Evolutionary conservation across 371 early-diverging fungal genomes (phyloP).

Genomic region (Funneliformis caledonium): DNA sequence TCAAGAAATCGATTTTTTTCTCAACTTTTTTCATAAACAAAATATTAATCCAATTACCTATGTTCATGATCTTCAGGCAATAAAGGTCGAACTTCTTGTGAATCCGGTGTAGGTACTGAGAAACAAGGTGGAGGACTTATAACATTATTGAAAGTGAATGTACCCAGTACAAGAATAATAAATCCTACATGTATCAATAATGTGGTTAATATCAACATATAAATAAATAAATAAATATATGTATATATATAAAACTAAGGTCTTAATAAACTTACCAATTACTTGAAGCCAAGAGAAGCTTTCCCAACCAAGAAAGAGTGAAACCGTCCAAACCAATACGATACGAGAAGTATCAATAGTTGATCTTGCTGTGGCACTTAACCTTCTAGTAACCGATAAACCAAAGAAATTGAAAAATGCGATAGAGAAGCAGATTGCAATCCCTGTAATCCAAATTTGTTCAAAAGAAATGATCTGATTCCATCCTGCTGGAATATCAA

Average conservation of each 20-base stretch:
- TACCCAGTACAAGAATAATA: slow-evolving; percentile 83
- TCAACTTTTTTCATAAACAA: too few species aligned
- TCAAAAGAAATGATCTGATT: slow-evolving; percentile 71
- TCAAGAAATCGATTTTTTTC: too few species aligned
- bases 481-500: slow-evolving; percentile 80
- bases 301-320: slow-evolving; percentile 93
- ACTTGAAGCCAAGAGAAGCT: slow-evolving; percentile 90
- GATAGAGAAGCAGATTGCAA: slow-evolving; percentile 85
- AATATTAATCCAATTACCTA: neutral
- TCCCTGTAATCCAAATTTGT: slow-evolving; percentile 73
- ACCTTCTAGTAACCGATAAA: slow-evolving; percentile 82
- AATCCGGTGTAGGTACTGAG: neutral
- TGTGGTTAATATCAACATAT: neutral
- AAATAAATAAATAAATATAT: neutral
- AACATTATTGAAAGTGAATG: slow-evolving; percentile 91
- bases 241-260: too few species aligned
- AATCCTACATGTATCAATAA: slow-evolving; percentile 61
- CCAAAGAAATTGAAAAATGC: slow-evolving; percentile 96
- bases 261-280: slow-evolving; percentile 50
- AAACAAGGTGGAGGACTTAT: slow-evolving; percentile 60
- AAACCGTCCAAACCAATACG: slow-evolving; percentile 93
- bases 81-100: slow-evolving; percentile 23
- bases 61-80: slow-evolving; percentile 27
- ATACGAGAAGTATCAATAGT: slow-evolving; percentile 97
- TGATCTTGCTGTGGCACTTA: slow-evolving; percentile 88